Evolutionary conservation across 2,329 filamentous ascomycete species (phyloP).

Genomic region (Ophiostoma australiae): DNA sequence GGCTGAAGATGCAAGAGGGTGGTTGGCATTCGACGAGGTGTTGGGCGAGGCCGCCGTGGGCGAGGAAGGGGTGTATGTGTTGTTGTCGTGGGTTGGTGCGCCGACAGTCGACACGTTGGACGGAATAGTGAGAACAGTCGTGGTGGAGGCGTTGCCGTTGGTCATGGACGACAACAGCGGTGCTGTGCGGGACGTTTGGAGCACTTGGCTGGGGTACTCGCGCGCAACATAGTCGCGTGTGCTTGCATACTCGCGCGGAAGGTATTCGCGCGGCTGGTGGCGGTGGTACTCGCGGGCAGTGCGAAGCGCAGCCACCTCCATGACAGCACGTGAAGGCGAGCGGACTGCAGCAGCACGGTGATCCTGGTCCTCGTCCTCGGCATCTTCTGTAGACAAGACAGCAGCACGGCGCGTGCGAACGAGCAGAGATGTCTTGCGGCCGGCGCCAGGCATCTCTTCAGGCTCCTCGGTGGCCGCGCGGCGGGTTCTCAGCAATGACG

Average conservation of each 20-base stretch:
- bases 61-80: slow-evolving; percentile 14
- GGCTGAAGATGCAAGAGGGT: slow-evolving; percentile 39
- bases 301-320: slow-evolving; percentile 45
- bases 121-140: slow-evolving; percentile 28
- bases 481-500: slow-evolving; percentile 34
- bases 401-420: slow-evolving; percentile 42
- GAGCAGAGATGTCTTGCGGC: slow-evolving; percentile 46
- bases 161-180: background rate
- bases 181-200: background rate
- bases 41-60: background rate
- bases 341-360: slow-evolving; percentile 39
- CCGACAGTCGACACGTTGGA: slow-evolving; percentile 9
- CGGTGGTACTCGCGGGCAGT: slow-evolving; percentile 39
- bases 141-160: slow-evolving; percentile 18
- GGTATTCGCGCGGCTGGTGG: slow-evolving; percentile 20
- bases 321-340: slow-evolving; percentile 55
- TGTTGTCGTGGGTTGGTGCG: slow-evolving; percentile 5
- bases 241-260: slow-evolving; percentile 28
- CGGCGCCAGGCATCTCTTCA: slow-evolving; percentile 36
- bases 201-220: slow-evolving; percentile 16
- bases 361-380: slow-evolving; percentile 38
- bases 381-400: slow-evolving; percentile 43
- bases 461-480: slow-evolving; percentile 48
- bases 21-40: background rate
- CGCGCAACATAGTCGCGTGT: slow-evolving; percentile 20